Base-by-base conservation (phyloP, 75 land plant species). In the Pinus tabuliformis region DNA sequence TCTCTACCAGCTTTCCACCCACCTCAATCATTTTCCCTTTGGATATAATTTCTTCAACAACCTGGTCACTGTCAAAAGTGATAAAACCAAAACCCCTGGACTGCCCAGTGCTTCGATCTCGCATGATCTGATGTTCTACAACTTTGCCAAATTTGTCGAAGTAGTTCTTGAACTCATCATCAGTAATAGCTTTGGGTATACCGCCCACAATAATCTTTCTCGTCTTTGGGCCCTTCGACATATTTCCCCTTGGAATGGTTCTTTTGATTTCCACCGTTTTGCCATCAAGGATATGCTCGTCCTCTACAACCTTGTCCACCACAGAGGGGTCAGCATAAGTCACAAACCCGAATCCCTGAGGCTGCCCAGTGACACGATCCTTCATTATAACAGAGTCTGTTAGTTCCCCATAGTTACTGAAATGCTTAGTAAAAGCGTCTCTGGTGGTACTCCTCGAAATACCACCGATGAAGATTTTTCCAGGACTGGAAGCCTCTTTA, bases 271-370 rank as follows among this genome's bases (percentile, higher is more conserved):
- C 33, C 33, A 33, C 33, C 33, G 33, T 33, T 33, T 33, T 33
- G 33, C 33, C 33, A 33, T 33, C 33, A 0, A 33, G 33, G 2
- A 33, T 33, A 1, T 33, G 33, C 0, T 0, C 1, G 33, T 33
- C 33, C 1, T 33, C 33, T 33, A 33, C 1, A 33, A 33, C 33
- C 33, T 33, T 33, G 33, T 33, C 33, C 1, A 33, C 33, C 33
- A 33, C 33, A 33, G 33, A 33, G 36, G 99, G 91, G 79, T 96
- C 99, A 58, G 89, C 92, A 82, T 85, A 96, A 8, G 95, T 93
- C 56, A 96, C 83, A 56, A 96, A 96, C 22, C 99, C 99, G 79
- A 96, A 96, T 9, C 99, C 99, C 9, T 97, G 86, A 0, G 97
- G 97, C 64, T 87, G 90, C 3, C 94, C 88, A 42, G 97, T 92